phyloP scores from a whole-genome alignment of 257 asterid genomes.

The Craterostigma plantagineum region DNA sequence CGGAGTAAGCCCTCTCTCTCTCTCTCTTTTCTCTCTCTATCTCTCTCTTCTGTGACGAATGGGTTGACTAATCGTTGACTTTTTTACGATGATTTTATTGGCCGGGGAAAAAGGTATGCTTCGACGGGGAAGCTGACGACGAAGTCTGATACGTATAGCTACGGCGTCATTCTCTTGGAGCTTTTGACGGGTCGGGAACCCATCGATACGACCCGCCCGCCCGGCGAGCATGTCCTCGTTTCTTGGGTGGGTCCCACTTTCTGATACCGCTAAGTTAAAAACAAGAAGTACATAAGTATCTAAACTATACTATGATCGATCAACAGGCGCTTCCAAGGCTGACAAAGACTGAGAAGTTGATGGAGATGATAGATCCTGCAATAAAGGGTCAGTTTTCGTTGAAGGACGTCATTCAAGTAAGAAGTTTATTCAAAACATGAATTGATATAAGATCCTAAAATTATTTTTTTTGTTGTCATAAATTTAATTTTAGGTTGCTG shows the following conservation, averaged over 20 bases:
- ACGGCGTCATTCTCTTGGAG: slow-evolving; percentile 67
- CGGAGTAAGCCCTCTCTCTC: slow-evolving; percentile 42
- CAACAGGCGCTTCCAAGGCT: slow-evolving; percentile 71
- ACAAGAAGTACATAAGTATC: too few species aligned
- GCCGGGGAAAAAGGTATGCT: slow-evolving; percentile 72
- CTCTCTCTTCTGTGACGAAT: too few species aligned
- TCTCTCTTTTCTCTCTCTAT: too few species aligned
- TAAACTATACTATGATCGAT: too few species aligned
- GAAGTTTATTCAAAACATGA: too few species aligned
- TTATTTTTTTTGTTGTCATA: too few species aligned
- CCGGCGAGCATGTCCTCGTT: slow-evolving; percentile 61
- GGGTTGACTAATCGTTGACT: too few species aligned
- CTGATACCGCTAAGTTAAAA: too few species aligned
- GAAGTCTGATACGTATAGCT: slow-evolving; percentile 71
- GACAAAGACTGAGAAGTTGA: slow-evolving; percentile 53
- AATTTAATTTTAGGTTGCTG: slow-evolving; percentile 48
- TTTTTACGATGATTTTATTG: too few species aligned
- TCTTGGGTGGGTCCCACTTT: slow-evolving; percentile 36
- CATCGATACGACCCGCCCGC: slow-evolving; percentile 40
- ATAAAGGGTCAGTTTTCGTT: slow-evolving; percentile 35
- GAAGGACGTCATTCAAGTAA: slow-evolving; percentile 73
- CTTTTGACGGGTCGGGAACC: slow-evolving; percentile 67
- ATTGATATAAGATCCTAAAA: too few species aligned
- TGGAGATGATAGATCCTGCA: slow-evolving; percentile 66
- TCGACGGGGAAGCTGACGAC: slow-evolving; percentile 74